Evolutionary conservation across 1,284 basidiomycete genomes (phyloP).

Genomic region (Schizophyllum commune): DNA sequence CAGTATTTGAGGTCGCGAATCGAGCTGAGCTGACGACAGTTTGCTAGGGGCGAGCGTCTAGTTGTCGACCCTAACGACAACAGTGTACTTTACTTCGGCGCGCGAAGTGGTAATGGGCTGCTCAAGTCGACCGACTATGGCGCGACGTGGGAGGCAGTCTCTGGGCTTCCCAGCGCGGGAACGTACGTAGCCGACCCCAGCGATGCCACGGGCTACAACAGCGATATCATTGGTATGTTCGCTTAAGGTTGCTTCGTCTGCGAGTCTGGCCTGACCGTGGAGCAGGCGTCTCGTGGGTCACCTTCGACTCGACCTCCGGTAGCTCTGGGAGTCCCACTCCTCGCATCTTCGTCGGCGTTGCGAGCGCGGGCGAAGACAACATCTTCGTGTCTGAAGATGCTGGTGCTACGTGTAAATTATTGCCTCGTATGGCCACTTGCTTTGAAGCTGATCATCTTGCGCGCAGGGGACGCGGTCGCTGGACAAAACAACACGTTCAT

Average conservation of each 20-base stretch:
- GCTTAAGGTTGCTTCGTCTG: background rate
- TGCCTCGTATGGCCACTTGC: background rate
- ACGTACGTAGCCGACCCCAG: conserved; percentile 48
- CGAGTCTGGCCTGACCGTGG: background rate
- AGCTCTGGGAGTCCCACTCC: conserved; percentile 44
- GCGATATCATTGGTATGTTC: conserved; percentile 37
- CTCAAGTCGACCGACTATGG: conserved; percentile 58
- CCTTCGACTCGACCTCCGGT: conserved; percentile 54
- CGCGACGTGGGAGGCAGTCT: conserved; percentile 30
- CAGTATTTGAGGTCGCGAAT: conserved; percentile 16
- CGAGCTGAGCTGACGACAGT: too few species aligned
- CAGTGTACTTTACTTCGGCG: conserved; percentile 53
- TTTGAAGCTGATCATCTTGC: conserved; percentile 1
- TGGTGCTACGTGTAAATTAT: conserved; percentile 43
- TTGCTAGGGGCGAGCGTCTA: conserved; percentile 34
- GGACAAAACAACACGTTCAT: conserved; percentile 52
- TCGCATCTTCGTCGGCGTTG: conserved; percentile 62
- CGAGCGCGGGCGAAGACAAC: conserved; percentile 43
- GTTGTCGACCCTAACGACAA: conserved; percentile 57
- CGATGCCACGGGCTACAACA: conserved; percentile 49
- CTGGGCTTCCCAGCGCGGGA: conserved; percentile 23
- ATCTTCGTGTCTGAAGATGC: conserved; percentile 50
- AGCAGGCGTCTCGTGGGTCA: conserved; percentile 50
- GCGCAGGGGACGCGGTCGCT: conserved; percentile 44
- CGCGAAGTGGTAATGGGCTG: conserved; percentile 53